Percentiles rank a stretch among this genome's conserved stretches.
phyloP scores from a whole-genome alignment of 768 basidiomycete genomes.

The Tricholoma bakamatsutake region DNA sequence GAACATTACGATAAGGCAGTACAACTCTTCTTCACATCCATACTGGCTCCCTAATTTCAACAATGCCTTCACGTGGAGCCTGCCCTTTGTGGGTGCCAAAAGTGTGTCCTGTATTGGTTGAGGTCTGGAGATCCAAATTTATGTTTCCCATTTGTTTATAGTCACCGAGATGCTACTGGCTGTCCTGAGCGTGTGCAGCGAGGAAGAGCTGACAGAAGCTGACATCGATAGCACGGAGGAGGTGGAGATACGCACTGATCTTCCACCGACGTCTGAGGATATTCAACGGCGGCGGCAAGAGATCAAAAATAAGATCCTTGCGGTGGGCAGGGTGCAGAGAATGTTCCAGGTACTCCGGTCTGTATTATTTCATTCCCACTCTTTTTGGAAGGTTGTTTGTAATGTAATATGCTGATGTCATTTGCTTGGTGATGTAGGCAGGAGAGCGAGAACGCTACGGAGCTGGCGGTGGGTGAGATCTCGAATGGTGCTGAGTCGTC shows the following conservation, averaged over 20 bases:
- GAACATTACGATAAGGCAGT: constrained; percentile 92
- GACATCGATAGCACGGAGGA: constrained; percentile 32
- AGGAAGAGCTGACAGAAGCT: constrained; percentile 79
- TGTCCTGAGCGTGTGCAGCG: constrained; percentile 87
- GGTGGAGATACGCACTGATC: constrained; percentile 25
- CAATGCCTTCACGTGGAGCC: constrained; percentile 97
- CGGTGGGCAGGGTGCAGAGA: constrained; percentile 86
- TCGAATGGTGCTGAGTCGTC: constrained; percentile 20
- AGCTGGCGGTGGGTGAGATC: constrained; percentile 40
- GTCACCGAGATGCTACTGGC: constrained; percentile 98
- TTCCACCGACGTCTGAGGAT: constrained; percentile 33
- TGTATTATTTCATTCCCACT: constrained; percentile 19
- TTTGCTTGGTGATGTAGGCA: constrained; percentile 39
- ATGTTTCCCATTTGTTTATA: constrained; percentile 22
- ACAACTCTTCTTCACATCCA: constrained; percentile 74
- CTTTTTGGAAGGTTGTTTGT: neutral
- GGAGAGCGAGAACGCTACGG: constrained; percentile 74
- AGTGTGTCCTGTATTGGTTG: constrained; percentile 45
- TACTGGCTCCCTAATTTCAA: constrained; percentile 98
- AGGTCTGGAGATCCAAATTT: constrained; percentile 2
- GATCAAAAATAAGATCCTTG: constrained; percentile 93
- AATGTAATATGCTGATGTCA: neutral
- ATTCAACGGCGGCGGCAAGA: constrained; percentile 53
- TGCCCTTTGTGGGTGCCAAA: constrained; percentile 96
- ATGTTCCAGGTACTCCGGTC: constrained; percentile 88